Evolutionary conservation across 2,329 filamentous ascomycete species (phyloP), one percentile per base, ranked within the genome.

Genomic region (Botrytis cinerea): DNA sequence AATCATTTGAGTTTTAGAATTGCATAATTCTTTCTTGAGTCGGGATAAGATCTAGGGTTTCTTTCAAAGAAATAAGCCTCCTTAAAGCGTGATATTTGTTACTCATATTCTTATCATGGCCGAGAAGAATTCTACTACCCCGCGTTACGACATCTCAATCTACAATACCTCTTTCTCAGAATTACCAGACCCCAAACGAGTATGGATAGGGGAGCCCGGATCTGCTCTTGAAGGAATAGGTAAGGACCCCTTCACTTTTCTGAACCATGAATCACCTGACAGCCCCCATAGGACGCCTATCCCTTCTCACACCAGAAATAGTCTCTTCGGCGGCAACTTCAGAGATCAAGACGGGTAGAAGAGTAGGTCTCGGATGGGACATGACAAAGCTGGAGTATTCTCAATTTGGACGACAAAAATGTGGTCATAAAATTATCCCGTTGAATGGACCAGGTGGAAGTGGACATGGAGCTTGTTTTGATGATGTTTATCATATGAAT

Each of bases 301-400:
- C 82, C 1, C 83, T 86, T 5, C 83, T 90, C 40, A 89, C 87
- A 0, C 85, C 87, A 1, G 83, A 87, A 1, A 81, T 86, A 1
- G 86, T 89, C 4, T 83, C 84, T 9, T 81, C 82, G 35, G 83
- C 86, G 0, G 87, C 87, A 3, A 81, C 82, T 7, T 81, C 82
- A 8, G 85, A 87, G 76, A 88, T 89, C 76, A 83, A 82, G 57
- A 85, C 84, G 0, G 88, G 88, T 20, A 82, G 82, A 32, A 83
- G 86, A 46, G 84, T 88, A 38, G 85, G 85, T 16, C 82, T 90
- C 57, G 84, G 84, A 40, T 89, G 87, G 87, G 85, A 87, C 38
- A 78, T 89, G 74, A 85, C 84, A 32, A 89, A 89, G 76, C 80
- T 89, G 4, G 86, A 89, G 73, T 84, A 86, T 75, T 86, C 87